These are phyloP conservation scores for Psilocybe cubensis DNA, from an alignment of 768 basidiomycete species.

Conservation along the genomic window DNA sequence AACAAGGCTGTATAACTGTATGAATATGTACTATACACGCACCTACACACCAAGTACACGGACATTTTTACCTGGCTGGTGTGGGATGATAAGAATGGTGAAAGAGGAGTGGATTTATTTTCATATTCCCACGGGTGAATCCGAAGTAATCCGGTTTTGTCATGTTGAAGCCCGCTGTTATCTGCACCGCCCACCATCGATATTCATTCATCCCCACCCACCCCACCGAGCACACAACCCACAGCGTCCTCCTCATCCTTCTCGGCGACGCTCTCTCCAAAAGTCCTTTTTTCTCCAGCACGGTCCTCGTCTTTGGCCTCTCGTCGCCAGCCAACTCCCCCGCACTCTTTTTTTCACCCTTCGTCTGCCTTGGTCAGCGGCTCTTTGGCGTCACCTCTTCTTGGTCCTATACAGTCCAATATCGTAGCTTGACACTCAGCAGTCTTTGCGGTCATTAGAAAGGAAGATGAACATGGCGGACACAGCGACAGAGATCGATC, in stretches of 20 bases:
- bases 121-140: constrained; percentile 40
- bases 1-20: constrained; percentile 1
- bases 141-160: constrained; percentile 46
- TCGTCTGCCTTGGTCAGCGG: constrained; percentile 9
- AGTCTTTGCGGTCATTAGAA: constrained; percentile 2
- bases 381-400: constrained; percentile 17
- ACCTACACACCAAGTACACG: neutral
- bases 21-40: neutral
- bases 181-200: constrained; percentile 54
- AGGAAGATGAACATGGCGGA: constrained; percentile 63
- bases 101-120: constrained; percentile 16
- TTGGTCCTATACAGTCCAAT: constrained; percentile 2
- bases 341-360: constrained; percentile 16
- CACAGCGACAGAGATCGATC: constrained; percentile 90
- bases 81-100: constrained; percentile 3
- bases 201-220: constrained; percentile 30
- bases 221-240: constrained; percentile 23
- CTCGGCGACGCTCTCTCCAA: constrained; percentile 7
- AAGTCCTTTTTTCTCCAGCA: no score
- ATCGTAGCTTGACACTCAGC: constrained; percentile 11
- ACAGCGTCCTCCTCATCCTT: constrained; percentile 6
- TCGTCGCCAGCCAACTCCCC: constrained; percentile 17
- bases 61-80: neutral
- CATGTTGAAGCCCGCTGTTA: constrained; percentile 41
- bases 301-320: neutral